Conservation (phyloP, 306 rosid genomes). For the Sophora flavescens region DNA sequence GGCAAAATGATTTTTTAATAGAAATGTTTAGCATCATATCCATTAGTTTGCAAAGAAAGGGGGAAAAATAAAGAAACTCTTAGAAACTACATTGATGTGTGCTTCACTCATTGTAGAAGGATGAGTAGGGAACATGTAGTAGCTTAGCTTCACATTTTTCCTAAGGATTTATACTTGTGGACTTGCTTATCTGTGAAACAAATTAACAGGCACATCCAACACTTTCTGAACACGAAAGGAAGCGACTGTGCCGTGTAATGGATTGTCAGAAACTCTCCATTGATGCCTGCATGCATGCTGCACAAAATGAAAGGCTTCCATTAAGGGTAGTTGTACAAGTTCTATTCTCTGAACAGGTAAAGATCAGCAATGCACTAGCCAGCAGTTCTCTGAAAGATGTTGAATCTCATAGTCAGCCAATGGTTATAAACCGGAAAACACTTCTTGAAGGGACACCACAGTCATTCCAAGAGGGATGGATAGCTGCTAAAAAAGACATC, state of each 20-base stretch:
- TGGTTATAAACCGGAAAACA: conserved; percentile 75
- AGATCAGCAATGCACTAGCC: conserved; percentile 86
- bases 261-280: conserved; percentile 97
- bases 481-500: conserved; percentile 87
- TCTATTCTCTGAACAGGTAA: conserved; percentile 91
- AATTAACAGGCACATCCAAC: conserved; percentile 88
- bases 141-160: not conserved
- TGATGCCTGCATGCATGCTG: conserved; percentile 98
- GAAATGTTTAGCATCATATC: not conserved
- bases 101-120: conserved; percentile 12
- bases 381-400: conserved; percentile 69
- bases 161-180: conserved; percentile 8
- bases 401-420: conserved; percentile 72
- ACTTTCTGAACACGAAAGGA: conserved; percentile 94
- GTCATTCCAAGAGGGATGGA: conserved; percentile 99
- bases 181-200: conserved; percentile 20
- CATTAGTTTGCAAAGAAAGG: not conserved
- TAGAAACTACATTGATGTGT: not conserved
- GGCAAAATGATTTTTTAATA: not conserved
- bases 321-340: conserved; percentile 95
- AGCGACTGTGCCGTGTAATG: conserved; percentile 95
- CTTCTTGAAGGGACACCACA: conserved; percentile 93
- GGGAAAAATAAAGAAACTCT: not conserved
- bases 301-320: conserved; percentile 97
- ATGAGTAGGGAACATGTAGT: not conserved